These are phyloP conservation scores for Scheffersomyces quercinus DNA, from an alignment of 1,139 yeast genomes.

Conservation along the genomic window DNA sequence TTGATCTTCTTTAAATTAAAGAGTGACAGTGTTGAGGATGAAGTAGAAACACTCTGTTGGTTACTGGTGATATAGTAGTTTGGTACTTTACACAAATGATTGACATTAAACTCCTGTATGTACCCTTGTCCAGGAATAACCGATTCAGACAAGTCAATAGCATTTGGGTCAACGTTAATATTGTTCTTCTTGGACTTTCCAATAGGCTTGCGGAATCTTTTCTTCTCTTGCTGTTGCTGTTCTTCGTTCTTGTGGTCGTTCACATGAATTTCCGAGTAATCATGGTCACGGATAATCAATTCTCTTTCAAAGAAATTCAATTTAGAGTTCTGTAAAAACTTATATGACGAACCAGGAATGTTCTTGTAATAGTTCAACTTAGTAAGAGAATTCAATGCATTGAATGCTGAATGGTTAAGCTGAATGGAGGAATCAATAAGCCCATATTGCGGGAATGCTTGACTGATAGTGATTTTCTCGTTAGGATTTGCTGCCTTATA, in stretches of 20 bases:
- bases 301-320: conserved; percentile 34
- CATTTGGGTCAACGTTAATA: conserved; percentile 40
- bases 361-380: conserved; percentile 41
- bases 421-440: conserved; percentile 29
- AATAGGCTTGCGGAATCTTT: conserved; percentile 25
- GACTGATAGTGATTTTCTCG: conserved; percentile 36
- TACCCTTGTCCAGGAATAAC: conserved; percentile 49
- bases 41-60: conserved; percentile 13
- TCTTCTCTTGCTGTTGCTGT: conserved; percentile 8
- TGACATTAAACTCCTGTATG: conserved; percentile 45
- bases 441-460: conserved; percentile 47
- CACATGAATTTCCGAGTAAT: conserved; percentile 26
- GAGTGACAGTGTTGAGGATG: conserved; percentile 1
- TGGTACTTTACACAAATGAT: conserved; percentile 45
- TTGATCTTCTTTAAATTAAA: conserved; percentile 18
- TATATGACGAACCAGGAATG: conserved; percentile 16
- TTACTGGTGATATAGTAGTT: conserved; percentile 40
- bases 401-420: conserved; percentile 37
- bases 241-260: conserved; percentile 10
- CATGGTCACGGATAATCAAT: conserved; percentile 28
- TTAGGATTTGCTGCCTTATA: conserved; percentile 11
- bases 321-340: conserved; percentile 30
- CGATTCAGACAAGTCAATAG: conserved; percentile 40
- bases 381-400: conserved; percentile 33
- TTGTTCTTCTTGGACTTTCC: conserved; percentile 35